Base-by-base conservation (phyloP, 2,329 filamentous ascomycete genomes). In the Daldinia eschscholtzii region DNA sequence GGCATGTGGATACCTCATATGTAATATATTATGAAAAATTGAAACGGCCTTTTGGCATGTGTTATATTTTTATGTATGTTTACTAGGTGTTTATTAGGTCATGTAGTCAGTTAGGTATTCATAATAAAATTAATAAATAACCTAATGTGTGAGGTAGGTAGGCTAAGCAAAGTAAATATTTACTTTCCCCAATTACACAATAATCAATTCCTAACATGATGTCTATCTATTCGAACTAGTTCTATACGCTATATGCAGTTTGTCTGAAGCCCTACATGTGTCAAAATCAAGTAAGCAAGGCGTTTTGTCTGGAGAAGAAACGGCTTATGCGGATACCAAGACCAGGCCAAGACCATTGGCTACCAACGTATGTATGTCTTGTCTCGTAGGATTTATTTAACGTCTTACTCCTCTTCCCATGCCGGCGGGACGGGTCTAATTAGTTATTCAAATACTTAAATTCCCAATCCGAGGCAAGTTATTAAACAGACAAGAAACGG, bases 301-400 rank as follows among this genome's bases (percentile, higher is more conserved):
- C 42, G 42, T 35, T 50, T 30, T 28, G 15, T n/a, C 46, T 26
- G 46, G 46, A 18, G 23, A 48, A 10, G 13, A 30, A 52, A 18
- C 26, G 46, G 46, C 46, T n/a, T n/a, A n/a, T 52, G 26, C 28
- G 18, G 20, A 23, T 1, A 23, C 20, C 20, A 23, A 23, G 20
- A 23, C 20, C 20, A 23, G 20, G 2, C 20, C 13, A 4, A 33
- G 9, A 52, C 46, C 6, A 52, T 52, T 52, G 46, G 46, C 28
- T 52, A 52, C 46, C 46, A 4, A 18, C 26, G 18, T 33, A 52
- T 52, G 46, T 52, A 52, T 52, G 46, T 52, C 46, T 52, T 33
- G 15, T 52, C 46, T 52, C 12, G 44, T 4, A 30, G 23, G 26
- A 23, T 23, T 23, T 46, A 33, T 9, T 9, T 33, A 33, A 23